Base-by-base conservation (phyloP, 768 basidiomycete genomes). In the Pulveroboletus frians region DNA sequence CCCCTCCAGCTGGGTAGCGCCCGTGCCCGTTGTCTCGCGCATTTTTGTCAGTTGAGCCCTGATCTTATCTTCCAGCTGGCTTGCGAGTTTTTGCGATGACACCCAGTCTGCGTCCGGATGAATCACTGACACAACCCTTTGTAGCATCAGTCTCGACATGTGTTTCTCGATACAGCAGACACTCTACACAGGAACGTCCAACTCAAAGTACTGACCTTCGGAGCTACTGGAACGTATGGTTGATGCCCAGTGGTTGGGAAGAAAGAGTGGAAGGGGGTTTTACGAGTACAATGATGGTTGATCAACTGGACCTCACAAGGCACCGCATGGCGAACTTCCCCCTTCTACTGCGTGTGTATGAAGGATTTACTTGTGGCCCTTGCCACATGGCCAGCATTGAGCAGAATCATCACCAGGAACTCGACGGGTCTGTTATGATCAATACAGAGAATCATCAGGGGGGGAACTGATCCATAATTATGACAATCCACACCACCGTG, bases 131-230 rank as follows among this genome's bases (percentile, higher is more conserved):
- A 7, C 45, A 31, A 17, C 0, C 0, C 3, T 30, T 30, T 6
- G 20, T 27, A 93, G 92, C 71, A 95, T 97, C 54, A 94, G 94
- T n/a, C 83, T 98, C 21, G 95, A 98, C 64, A 98, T 94, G 9
- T 97, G 95, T 66, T 80, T 96, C 11, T 83, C 89, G 3, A 96
- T 96, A 60, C 92, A 95, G 59, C 81, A 88, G 64, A 92, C 91
- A 0, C 76, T 96, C 5, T 89, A 93, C 56, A 78, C 78, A 43
- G 92, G 92, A 49, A 95, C 92, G 9, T 81, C 88, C 0, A 95
- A 98, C 69, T 88, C 88, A 9, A 98, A 98, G 68, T 97, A 98
- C 69, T 83, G 95, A 6, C 94, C 95, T 0, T 85, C 86, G 52
- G 76, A 93, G 21, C 76, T 98, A 15, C 78, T 98, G 9, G 88